Evolutionary conservation across 768 basidiomycete genomes (phyloP).

Genomic region (Mycena olivaceomarginata): DNA sequence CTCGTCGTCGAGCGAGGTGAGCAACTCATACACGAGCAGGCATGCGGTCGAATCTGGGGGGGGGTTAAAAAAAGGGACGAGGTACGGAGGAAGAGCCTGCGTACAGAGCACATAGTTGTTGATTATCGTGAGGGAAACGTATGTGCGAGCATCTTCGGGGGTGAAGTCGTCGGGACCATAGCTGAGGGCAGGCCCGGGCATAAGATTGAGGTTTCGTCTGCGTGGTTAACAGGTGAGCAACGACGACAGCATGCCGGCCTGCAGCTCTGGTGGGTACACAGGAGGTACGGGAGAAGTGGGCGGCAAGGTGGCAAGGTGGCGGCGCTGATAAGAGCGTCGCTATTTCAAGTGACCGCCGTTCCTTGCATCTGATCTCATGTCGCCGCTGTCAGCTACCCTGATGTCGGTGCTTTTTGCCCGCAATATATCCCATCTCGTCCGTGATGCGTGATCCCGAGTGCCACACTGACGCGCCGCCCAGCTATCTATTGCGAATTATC

Average conservation of each 20-base stretch:
- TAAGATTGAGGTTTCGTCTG: not conserved
- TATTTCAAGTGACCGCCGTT: conserved; percentile 5
- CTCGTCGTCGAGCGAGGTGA: conserved; percentile 43
- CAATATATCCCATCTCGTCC: conserved; percentile 17
- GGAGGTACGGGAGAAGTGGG: not conserved
- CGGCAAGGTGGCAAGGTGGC: not conserved
- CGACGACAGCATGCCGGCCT: conserved; percentile 24
- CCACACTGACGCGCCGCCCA: not conserved
- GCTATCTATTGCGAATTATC: not conserved
- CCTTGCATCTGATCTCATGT: conserved; percentile 26
- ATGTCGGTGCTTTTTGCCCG: conserved; percentile 17
- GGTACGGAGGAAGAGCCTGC: not conserved
- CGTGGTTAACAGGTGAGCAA: not conserved
- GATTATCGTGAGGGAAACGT: conserved; percentile 9
- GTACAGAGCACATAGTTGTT: conserved; percentile 14
- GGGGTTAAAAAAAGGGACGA: not conserved
- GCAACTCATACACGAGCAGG: conserved; percentile 39
- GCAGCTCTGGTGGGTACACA: not conserved
- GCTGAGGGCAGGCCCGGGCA: conserved; percentile 35
- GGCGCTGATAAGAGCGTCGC: conserved; percentile 19
- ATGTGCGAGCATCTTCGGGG: not conserved
- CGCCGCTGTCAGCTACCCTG: conserved; percentile 18
- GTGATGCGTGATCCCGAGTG: not conserved
- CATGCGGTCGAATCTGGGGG: conserved; percentile 21
- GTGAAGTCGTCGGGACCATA: conserved; percentile 17